Base-by-base conservation (phyloP, 2,329 filamentous ascomycete genomes). In the Paracorniculantispora psalliotae region DNA sequence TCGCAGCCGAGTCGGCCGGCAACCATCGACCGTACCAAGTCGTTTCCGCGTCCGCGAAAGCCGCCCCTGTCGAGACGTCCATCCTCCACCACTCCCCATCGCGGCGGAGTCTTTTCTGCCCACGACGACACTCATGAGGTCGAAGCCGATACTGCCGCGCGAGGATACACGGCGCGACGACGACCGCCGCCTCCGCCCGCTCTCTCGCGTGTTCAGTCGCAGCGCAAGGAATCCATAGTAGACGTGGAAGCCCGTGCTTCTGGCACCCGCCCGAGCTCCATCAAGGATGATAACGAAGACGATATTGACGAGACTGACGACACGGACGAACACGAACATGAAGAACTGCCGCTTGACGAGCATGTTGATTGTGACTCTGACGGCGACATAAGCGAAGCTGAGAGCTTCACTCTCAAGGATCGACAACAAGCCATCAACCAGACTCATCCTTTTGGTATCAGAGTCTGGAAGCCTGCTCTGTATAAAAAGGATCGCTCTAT, bases 401-500 rank as follows among this genome's bases (percentile, higher is more conserved):
- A 97, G 75, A 97, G 93, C 77, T 99, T 99, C 72, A 99, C 94
- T 0, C 82, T 99, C 67, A 96, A 96, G 73, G 94, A 99, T 73
- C 86, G 94, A 59, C 94, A 99, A 75, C 87, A 96, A 71, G 94
- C 94, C 64, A 99, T 99, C 79, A 99, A 99, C 75, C 89, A 96
- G 72, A 99, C 94, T 0, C 94, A 99, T 79, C 94, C 94, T 0
- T 99, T 99, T 68, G 94, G 94, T 79, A 97, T 99, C 71, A 87
- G 96, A 71, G 91, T 99, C 63, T 99, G 94, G 94, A 99, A 99
- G 74, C 94, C 94, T 46, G 96, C 94, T 1, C 74, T 99, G 63
- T 99, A 99, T 82, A 99, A 99, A 76, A 99, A 99, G 74, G 88
- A 89, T 67, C 87, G 94, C 59, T 99, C 94, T 1, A 96, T 99